Conservation (phyloP, 2,329 filamentous ascomycete genomes). For the Pyricularia grisea region DNA sequence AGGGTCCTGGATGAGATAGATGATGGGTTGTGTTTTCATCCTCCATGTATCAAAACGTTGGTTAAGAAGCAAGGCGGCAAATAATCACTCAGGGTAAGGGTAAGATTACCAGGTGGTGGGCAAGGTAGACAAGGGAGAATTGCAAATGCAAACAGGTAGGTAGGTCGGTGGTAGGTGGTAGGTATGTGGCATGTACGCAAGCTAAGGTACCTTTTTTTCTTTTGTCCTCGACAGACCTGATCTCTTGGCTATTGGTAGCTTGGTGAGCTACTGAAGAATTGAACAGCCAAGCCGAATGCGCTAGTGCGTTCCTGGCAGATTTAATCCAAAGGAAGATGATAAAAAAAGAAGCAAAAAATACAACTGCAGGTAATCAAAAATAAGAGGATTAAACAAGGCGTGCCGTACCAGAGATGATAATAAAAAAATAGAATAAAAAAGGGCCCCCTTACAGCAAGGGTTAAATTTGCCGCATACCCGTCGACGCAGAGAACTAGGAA, state of each 20-base stretch:
- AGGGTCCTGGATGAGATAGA: not conserved
- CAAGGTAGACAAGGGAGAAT: not conserved
- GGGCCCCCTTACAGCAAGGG: not conserved
- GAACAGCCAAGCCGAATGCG: not conserved
- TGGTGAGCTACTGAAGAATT: not conserved
- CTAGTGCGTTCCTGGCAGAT: not conserved
- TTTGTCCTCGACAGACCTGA: not conserved
- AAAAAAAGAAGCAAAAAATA: not conserved
- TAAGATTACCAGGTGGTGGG: not conserved
- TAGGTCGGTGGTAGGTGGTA: too few species aligned
- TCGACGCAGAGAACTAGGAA: not conserved
- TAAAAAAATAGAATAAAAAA: too few species aligned
- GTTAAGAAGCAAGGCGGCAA: not conserved
- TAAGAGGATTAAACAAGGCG: not conserved
- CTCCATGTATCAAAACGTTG: not conserved
- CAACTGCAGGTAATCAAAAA: too few species aligned
- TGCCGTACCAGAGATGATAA: not conserved
- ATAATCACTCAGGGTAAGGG: not conserved
- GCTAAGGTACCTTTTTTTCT: not conserved
- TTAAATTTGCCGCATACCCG: not conserved
- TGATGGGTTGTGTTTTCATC: not conserved
- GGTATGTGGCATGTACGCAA: not conserved
- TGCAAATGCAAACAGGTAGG: not conserved
- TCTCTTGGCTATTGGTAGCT: not conserved
- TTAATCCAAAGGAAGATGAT: not conserved